phyloP scores from a whole-genome alignment of 805 yeast genomes.

The Clavispora santaluciae region DNA sequence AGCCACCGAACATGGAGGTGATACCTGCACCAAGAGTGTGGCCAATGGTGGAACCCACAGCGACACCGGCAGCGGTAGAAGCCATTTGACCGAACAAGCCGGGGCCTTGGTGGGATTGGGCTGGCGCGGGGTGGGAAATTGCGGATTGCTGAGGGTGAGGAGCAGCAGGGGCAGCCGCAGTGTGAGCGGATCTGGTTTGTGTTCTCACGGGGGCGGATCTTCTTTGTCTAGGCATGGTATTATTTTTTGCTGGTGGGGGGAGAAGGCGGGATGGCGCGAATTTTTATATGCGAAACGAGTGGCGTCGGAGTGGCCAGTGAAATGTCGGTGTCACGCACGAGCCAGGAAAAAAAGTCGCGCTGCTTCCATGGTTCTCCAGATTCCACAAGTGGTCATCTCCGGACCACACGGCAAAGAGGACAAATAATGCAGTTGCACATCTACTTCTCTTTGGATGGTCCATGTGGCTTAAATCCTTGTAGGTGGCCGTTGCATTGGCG shows the following conservation, averaged over 20 bases:
- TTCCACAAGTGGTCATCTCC: not conserved
- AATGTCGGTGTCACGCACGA: not conserved
- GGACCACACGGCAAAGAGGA: too few species aligned
- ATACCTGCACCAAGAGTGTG: constrained; percentile 96
- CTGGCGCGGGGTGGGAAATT: constrained; percentile 43
- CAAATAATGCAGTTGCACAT: too few species aligned
- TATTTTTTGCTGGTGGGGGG: not conserved
- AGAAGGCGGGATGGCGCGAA: not conserved
- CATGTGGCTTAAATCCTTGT: too few species aligned
- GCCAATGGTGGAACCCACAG: constrained; percentile 96
- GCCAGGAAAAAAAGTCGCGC: constrained; percentile 1
- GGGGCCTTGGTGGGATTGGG: constrained; percentile 54
- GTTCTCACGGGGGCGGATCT: constrained; percentile 46
- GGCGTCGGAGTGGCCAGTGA: not conserved
- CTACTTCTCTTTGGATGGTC: too few species aligned
- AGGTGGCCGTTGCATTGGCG: too few species aligned
- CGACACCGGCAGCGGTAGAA: constrained; percentile 98
- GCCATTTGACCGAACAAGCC: constrained; percentile 98
- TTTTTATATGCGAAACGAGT: not conserved
- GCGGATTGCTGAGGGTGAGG: constrained; percentile 26
- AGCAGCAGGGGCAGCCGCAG: constrained; percentile 59
- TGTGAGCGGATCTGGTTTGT: constrained; percentile 67
- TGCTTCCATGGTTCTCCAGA: not conserved
- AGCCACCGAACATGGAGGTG: constrained; percentile 83
- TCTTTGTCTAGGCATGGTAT: constrained; percentile 48